A percentile compares a stretch with the other conserved stretches of the same genome.
Evolutionary conservation across 176 grass and related monocot genomes (phyloP).

Genomic region (Themeda triandra): DNA sequence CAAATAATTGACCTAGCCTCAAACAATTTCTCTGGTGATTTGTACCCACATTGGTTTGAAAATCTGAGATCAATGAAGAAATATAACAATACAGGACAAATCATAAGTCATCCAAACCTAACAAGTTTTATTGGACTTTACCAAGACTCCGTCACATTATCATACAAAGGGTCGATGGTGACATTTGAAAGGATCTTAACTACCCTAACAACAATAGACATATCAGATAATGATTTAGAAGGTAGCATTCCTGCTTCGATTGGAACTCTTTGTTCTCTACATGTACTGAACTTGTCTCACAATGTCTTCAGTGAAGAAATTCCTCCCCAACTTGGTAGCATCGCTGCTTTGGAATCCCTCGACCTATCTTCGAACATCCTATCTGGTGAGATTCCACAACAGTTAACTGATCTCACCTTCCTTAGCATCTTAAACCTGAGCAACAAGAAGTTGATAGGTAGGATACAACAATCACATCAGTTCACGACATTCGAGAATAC

Average conservation of each 20-base stretch:
- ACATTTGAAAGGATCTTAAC: background rate
- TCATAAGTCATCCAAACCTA: background rate
- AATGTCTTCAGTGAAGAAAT: conserved; percentile 8
- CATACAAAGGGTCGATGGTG: background rate
- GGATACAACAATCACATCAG: background rate
- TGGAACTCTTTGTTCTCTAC: background rate
- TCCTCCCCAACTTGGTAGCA: conserved; percentile 1
- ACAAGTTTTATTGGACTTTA: background rate
- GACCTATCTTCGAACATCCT: conserved; percentile 37
- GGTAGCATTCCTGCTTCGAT: background rate
- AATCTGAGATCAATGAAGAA: background rate
- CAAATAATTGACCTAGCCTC: conserved; percentile 45
- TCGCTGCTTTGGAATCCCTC: conserved; percentile 16
- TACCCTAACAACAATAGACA: background rate
- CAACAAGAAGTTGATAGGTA: background rate
- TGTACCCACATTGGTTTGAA: background rate
- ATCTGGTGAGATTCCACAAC: conserved; percentile 27
- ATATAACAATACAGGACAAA: background rate
- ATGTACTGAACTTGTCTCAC: conserved; percentile 12
- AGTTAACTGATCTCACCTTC: conserved; percentile 17
- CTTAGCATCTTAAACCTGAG: conserved; percentile 28
- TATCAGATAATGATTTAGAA: background rate
- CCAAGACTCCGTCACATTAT: background rate
- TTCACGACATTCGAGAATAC: background rate
- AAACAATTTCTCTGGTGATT: conserved; percentile 28